Evolutionary conservation across 352 stramenopile genomes (phyloP), one percentile per base, ranked within the genome.

Genomic region (Phytophthora tubulina): DNA sequence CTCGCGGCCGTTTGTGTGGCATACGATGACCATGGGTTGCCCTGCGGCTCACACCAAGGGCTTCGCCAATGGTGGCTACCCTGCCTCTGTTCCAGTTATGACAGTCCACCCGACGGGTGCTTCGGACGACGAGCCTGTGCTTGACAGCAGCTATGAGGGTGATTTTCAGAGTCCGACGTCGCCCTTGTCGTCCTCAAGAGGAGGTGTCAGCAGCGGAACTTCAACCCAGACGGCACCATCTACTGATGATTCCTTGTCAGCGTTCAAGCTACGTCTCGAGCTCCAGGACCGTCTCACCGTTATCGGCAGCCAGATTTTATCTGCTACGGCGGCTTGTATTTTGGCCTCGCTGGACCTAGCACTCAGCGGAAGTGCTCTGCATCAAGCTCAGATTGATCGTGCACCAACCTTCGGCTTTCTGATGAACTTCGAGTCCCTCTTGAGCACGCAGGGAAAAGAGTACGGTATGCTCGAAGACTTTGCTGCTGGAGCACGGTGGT

Each of bases 381-480:
- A 96, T 61, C 63, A 75, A 42, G 67, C 76, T 17, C 85, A 94
- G 74, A 73, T 94, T 2, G 76, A 82, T 3, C 82, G 85, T 10
- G 82, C 86, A 6, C 58, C 79, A 4, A 72, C 67, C 5, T 87
- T 93, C 44, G 88, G 88, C 3, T 93, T 88, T 48, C 63, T 96
- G 6, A 75, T 96, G 54, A 86, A 94, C 67, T 96, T 95, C 55
- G 89, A 96, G 75, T 96, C 89, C 56, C 73, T 96, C 35, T 55
- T 96, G 70, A 95, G 86, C 78, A 97, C 96, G 41, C 92, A 98
- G 50, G 96, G 96, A 36, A 98, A 98, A 68, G 97, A 99, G 71
- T 84, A 97, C 11, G 93, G 91, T 11, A 99, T 99, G 97, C 87
- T 99, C 1, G 84, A 97, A 70, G 93, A 98, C 68, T 92, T 97